Evolutionary conservation across 2,329 filamentous ascomycete genomes (phyloP).

Genomic region (Zopfia rhizophila): DNA sequence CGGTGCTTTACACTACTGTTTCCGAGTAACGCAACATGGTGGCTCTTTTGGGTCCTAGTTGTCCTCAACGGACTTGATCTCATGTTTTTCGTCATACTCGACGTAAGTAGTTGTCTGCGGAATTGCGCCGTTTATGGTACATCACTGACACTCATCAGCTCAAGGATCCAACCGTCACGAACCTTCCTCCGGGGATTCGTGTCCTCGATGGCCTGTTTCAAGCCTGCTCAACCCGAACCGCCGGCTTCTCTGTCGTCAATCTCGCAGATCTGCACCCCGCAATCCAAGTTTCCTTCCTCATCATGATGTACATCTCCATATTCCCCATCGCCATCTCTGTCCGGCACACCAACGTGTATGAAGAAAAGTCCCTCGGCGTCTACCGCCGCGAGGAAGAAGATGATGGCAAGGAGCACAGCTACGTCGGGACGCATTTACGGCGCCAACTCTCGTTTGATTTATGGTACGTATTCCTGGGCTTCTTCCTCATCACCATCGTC

Average conservation of each 20-base stretch:
- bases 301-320: conserved; percentile 98
- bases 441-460: conserved; percentile 91
- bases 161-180: conserved; percentile 71
- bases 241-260: conserved; percentile 82
- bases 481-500: conserved; percentile 84
- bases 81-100: conserved; percentile 86
- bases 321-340: conserved; percentile 94
- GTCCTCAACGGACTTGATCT: conserved; percentile 82
- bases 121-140: not conserved
- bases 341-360: conserved; percentile 90
- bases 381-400: conserved; percentile 64
- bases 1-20: conserved; percentile 94
- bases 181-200: conserved; percentile 74
- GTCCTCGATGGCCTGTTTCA: conserved; percentile 89
- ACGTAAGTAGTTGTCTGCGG: conserved; percentile 67
- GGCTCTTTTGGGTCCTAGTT: conserved; percentile 85
- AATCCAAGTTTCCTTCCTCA: conserved; percentile 87
- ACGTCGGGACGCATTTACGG: conserved; percentile 87
- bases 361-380: conserved; percentile 82
- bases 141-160: conserved; percentile 60
- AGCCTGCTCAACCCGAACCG: conserved; percentile 84
- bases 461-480: conserved; percentile 97
- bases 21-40: conserved; percentile 87
- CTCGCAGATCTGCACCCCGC: conserved; percentile 80
- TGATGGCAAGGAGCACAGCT: conserved; percentile 73